These are phyloP conservation scores for Neonectria neomacrospora DNA, from an alignment of 2,329 filamentous ascomycete genomes.

Conservation along the genomic window DNA sequence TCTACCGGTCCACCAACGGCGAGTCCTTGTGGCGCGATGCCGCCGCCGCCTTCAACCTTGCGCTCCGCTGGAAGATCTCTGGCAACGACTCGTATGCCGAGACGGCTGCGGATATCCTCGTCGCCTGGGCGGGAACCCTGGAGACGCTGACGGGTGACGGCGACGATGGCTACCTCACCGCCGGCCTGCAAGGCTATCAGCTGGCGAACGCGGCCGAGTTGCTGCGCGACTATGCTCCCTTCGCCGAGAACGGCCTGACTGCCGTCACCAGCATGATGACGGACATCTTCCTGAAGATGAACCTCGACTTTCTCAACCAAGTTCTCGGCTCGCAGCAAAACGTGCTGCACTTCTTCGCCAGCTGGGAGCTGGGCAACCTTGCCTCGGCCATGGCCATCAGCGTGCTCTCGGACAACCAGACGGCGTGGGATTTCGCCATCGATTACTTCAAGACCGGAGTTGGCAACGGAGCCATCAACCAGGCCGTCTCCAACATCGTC, in stretches of 20 bases:
- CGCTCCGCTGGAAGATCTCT: slow-evolving; percentile 54
- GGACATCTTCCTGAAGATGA: slow-evolving; percentile 20
- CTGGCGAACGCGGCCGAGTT: slow-evolving; percentile 59
- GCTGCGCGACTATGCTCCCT: slow-evolving; percentile 46
- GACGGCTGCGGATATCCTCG: slow-evolving; percentile 50
- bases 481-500: slow-evolving; percentile 22
- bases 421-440: slow-evolving; percentile 12
- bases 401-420: slow-evolving; percentile 24
- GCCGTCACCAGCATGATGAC: slow-evolving; percentile 12
- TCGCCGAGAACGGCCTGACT: slow-evolving; percentile 43
- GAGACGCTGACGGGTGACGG: slow-evolving; percentile 43
- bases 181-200: slow-evolving; percentile 58
- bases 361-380: slow-evolving; percentile 34
- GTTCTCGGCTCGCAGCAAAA: slow-evolving; percentile 20
- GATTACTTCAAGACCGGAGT: slow-evolving; percentile 31
- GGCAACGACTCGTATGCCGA: slow-evolving; percentile 51
- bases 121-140: slow-evolving; percentile 52
- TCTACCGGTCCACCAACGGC: slow-evolving; percentile 16
- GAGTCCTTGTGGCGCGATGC: slow-evolving; percentile 30
- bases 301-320: slow-evolving; percentile 22
- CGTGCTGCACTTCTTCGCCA: slow-evolving; percentile 23
- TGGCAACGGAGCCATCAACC: slow-evolving; percentile 20
- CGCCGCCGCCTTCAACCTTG: slow-evolving; percentile 34
- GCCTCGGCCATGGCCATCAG: slow-evolving; percentile 29
- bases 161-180: slow-evolving; percentile 52